These are phyloP conservation scores for Phlebopus sp. DNA, from an alignment of 1,284 basidiomycete species.

Conservation along the genomic window DNA sequence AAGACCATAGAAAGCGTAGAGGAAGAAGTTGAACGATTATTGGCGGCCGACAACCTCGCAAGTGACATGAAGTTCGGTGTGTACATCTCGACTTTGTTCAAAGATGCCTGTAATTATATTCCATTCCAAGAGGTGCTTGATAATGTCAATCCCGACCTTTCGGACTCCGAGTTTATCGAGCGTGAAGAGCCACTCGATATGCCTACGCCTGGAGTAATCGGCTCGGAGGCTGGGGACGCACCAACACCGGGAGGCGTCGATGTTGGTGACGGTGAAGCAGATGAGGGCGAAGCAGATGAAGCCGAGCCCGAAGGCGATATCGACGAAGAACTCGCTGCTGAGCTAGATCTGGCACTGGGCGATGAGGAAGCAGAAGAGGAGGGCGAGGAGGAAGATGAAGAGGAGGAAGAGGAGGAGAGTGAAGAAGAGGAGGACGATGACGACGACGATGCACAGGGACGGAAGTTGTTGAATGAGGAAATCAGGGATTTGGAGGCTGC, in stretches of 20 bases:
- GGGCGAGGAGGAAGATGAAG: constrained; percentile 62
- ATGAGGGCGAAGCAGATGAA: constrained; percentile 57
- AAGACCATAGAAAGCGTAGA: constrained; percentile 96
- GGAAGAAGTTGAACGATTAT: constrained; percentile 89
- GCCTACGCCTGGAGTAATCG: constrained; percentile 53
- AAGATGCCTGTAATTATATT: neutral
- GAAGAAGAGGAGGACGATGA: constrained; percentile 68
- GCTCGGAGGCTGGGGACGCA: constrained; percentile 62
- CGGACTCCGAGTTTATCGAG: constrained; percentile 82
- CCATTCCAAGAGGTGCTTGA: constrained; percentile 64
- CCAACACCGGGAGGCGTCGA: constrained; percentile 53
- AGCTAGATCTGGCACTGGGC: constrained; percentile 67
- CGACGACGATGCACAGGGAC: constrained; percentile 68
- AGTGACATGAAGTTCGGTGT: constrained; percentile 75
- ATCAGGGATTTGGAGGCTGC: constrained; percentile 87
- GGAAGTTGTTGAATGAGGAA: constrained; percentile 83
- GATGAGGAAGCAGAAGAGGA: constrained; percentile 71
- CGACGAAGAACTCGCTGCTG: constrained; percentile 75
- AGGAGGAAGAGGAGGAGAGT: constrained; percentile 67
- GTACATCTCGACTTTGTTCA: constrained; percentile 13
- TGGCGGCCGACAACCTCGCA: constrained; percentile 85
- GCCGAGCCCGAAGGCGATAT: constrained; percentile 63
- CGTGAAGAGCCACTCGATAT: constrained; percentile 60
- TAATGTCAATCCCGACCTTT: constrained; percentile 83
- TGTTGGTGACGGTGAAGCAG: constrained; percentile 58